A percentile compares a stretch with the other conserved stretches of the same genome.
These are phyloP conservation scores for Tremellales sp. DNA, from an alignment of 1,284 basidiomycete genomes.

Conservation along the genomic window DNA sequence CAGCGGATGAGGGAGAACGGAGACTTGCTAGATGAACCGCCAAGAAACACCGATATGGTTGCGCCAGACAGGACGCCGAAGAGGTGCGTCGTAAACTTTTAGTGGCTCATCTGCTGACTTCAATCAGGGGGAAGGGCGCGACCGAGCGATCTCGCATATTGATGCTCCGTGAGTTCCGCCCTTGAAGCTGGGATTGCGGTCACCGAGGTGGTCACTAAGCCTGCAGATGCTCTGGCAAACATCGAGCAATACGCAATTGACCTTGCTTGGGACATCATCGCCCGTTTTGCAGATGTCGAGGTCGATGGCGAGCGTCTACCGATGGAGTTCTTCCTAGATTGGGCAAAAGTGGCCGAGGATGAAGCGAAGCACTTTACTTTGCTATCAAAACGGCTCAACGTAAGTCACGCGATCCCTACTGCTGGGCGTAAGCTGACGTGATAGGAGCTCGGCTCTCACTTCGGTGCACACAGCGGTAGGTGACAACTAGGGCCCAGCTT, in stretches of 20 bases:
- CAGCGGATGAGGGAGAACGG: slow-evolving; percentile 20
- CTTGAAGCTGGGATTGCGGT: background rate
- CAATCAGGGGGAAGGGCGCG: slow-evolving; percentile 54
- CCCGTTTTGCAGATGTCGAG: slow-evolving; percentile 58
- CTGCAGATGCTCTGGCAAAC: slow-evolving; percentile 65
- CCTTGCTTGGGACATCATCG: slow-evolving; percentile 82
- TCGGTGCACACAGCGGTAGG: slow-evolving; percentile 55
- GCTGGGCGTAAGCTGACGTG: background rate
- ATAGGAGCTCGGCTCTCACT: slow-evolving; percentile 64
- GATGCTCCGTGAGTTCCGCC: slow-evolving; percentile 57
- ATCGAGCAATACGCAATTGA: slow-evolving; percentile 91
- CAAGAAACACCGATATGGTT: slow-evolving; percentile 63
- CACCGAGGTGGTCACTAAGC: background rate
- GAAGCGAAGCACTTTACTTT: slow-evolving; percentile 67
- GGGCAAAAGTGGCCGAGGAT: slow-evolving; percentile 74
- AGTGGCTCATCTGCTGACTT: slow-evolving; percentile 52
- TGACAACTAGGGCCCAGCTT: no score
- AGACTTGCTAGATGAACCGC: slow-evolving; percentile 60
- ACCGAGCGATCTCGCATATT: slow-evolving; percentile 63
- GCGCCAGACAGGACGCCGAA: slow-evolving; percentile 53
- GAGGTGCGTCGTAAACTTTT: slow-evolving; percentile 42
- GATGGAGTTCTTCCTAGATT: slow-evolving; percentile 68
- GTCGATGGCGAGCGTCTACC: slow-evolving; percentile 56
- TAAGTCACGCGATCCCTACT: slow-evolving; percentile 48
- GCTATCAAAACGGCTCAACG: slow-evolving; percentile 51